Evolutionary conservation across 2,329 filamentous ascomycete genomes (phyloP).

Genomic region (Monosporascus sp.): DNA sequence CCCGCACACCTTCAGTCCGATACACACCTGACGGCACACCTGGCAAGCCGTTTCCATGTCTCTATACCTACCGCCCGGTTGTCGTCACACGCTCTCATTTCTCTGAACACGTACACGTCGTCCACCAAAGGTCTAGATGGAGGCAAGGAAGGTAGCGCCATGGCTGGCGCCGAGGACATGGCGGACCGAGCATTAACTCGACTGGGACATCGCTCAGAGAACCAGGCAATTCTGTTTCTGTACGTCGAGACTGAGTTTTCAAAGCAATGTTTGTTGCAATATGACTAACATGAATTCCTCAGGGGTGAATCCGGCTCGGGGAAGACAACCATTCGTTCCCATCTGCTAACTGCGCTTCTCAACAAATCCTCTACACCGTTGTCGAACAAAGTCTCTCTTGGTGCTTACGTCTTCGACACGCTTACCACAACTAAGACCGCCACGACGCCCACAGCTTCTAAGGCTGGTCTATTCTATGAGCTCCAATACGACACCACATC

Average conservation of each 20-base stretch:
- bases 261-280: neutral
- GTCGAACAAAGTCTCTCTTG: slow-evolving; percentile 87
- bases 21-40: slow-evolving; percentile 73
- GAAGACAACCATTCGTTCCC: slow-evolving; percentile 90
- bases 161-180: slow-evolving; percentile 87
- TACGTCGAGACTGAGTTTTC: slow-evolving; percentile 47
- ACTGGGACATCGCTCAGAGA: slow-evolving; percentile 82
- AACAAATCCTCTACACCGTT: slow-evolving; percentile 88
- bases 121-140: slow-evolving; percentile 87
- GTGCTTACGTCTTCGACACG: slow-evolving; percentile 91
- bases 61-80: slow-evolving; percentile 81
- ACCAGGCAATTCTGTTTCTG: slow-evolving; percentile 90
- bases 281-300: slow-evolving; percentile 12
- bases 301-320: slow-evolving; percentile 95
- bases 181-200: slow-evolving; percentile 81
- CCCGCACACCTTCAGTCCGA: slow-evolving; percentile 78
- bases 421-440: slow-evolving; percentile 96
- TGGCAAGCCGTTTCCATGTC: slow-evolving; percentile 87
- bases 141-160: slow-evolving; percentile 83
- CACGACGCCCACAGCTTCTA: slow-evolving; percentile 91
- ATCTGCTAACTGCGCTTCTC: slow-evolving; percentile 78
- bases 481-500: slow-evolving; percentile 92
- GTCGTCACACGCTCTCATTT: slow-evolving; percentile 86
- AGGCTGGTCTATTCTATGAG: slow-evolving; percentile 91
- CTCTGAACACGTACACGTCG: slow-evolving; percentile 90